phyloP scores from a whole-genome alignment of 768 basidiomycete genomes.

The Nidularia pulvinata region DNA sequence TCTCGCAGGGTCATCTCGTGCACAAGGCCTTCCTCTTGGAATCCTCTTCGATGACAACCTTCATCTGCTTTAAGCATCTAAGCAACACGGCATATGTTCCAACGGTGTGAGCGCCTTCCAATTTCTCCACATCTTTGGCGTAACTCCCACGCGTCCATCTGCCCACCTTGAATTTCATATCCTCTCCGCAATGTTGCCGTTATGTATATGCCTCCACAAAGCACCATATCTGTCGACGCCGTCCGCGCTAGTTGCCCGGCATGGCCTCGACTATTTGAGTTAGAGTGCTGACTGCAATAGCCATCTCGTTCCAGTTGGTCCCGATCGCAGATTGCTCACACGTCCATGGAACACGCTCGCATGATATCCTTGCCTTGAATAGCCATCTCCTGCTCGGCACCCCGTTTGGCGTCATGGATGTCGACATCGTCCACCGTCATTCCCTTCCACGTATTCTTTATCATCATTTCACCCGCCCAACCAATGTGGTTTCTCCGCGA shows the following conservation, averaged over 20 bases:
- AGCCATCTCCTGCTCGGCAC: conserved; percentile 1
- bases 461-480: background rate
- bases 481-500: background rate
- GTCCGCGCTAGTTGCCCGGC: background rate
- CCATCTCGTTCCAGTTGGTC: conserved; percentile 5
- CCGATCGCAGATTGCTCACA: conserved; percentile 1
- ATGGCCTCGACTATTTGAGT: conserved; percentile 1
- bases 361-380: background rate
- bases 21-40: conserved; percentile 8
- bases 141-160: conserved; percentile 1
- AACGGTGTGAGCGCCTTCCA: conserved; percentile 2
- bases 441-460: background rate
- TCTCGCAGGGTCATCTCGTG: conserved; percentile 1
- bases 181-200: background rate
- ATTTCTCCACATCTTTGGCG: conserved; percentile 8
- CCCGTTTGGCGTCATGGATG: background rate
- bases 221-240: background rate
- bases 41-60: conserved; percentile 22
- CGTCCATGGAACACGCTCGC: background rate
- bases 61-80: conserved; percentile 22
- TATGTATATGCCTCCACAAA: background rate
- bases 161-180: background rate
- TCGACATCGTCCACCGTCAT: background rate
- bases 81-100: conserved; percentile 9
- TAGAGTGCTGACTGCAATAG: background rate